Base-by-base conservation (phyloP, 352 stramenopile genomes). In the Globisporangium cederbergense region DNA sequence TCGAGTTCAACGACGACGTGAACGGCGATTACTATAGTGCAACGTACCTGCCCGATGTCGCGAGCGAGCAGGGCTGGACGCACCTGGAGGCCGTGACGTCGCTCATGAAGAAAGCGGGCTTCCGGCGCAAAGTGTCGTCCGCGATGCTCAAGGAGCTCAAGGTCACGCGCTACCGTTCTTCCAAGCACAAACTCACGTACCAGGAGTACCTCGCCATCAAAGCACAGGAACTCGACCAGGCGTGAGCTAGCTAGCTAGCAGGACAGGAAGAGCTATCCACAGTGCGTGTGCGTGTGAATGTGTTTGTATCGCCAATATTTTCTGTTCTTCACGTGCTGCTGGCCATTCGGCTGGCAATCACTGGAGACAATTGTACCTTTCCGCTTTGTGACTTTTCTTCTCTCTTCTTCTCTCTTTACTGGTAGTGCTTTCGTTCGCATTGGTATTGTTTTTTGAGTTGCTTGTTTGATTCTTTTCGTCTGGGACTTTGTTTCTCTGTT, bases 131-230 rank as follows among this genome's bases (percentile, higher is more conserved):
- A 14, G 78, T 94, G 65, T 81, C 75, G 28, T 55, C 75, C 32
- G 60, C 61, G n/a, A 74, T 92, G 73, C 77, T 94, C 51, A 64
- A 73, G 63, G 70, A 67, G 38, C 72, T 93, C 67, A 88, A 88
- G 66, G 72, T 94, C 62, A 92, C 83, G 59, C 80, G 83, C 65
- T 94, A 94, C 72, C 78, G 79, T 56, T 91, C 81, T 65, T 89
- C 85, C 55, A 91, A 91, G 68, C 78, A 91, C 74, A 88, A 89
- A 66, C 83, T 94, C 56, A 79, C 81, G 68, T 91, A 91, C 75
- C 72, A 80, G 51, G 79, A 92, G 71, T 94, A 94, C 62, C 73
- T 90, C 51, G 77, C 65, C 70, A 65, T 86, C 71, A 93, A 90
- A 72, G 62, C 69, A 25, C 56, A 67, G 36, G 59, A 28, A 55